Percentiles rank a stretch among this genome's conserved stretches.
Conservation (phyloP, 1,139 yeast genomes). For the Debaryomycetaceae sp. region DNA sequence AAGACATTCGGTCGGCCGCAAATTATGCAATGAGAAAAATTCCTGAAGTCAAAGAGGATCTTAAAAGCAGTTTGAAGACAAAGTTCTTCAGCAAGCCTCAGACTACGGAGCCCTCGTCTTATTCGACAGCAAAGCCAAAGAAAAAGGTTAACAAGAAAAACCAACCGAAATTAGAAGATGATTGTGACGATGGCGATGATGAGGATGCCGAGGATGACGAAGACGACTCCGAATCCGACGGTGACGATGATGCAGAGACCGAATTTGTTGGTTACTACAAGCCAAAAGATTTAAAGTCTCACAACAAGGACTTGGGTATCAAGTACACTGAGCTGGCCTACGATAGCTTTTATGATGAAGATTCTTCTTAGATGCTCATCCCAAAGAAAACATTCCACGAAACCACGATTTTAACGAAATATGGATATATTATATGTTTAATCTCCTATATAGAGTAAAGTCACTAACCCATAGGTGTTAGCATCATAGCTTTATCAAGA, state of each 20-base stretch:
- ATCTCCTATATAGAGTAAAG: too few species aligned
- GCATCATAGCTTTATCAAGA: too few species aligned
- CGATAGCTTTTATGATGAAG: not conserved
- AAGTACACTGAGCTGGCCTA: not conserved
- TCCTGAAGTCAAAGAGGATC: conserved; percentile 17
- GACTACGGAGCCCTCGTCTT: not conserved
- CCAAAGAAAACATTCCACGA: too few species aligned
- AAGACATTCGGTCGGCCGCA: conserved; percentile 23
- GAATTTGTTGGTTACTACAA: not conserved
- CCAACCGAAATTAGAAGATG: not conserved
- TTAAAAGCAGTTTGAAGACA: conserved; percentile 39
- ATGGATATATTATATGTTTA: too few species aligned
- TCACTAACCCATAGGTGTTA: too few species aligned
- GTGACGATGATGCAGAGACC: conserved; percentile 3
- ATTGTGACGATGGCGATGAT: conserved; percentile 1
- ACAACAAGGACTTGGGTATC: conserved; percentile 1
- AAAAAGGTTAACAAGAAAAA: not conserved
- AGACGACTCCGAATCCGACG: conserved; percentile 3
- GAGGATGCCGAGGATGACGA: conserved; percentile 4
- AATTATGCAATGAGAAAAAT: conserved; percentile 17
- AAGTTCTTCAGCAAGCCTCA: conserved; percentile 5
- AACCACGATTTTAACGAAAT: too few species aligned
- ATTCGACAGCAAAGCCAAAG: not conserved
- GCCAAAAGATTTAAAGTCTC: not conserved
- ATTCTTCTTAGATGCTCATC: too few species aligned